Evolutionary conservation across 2,329 filamentous ascomycete species (phyloP), one percentile per base, ranked within the genome.

Genomic region (Atkinsonella texensis): DNA sequence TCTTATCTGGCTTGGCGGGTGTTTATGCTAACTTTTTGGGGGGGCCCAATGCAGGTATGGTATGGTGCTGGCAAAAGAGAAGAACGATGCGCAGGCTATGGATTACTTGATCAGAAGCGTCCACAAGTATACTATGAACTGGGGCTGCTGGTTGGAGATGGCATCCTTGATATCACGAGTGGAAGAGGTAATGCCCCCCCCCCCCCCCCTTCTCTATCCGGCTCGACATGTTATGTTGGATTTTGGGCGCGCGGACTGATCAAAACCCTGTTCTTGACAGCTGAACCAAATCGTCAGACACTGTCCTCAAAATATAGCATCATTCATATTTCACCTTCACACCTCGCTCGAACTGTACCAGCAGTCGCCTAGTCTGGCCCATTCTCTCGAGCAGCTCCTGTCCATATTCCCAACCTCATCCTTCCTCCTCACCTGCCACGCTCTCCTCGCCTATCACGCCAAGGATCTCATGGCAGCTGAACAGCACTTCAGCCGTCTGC

Each of bases 91-190:
- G 44, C 77, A 86, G 54, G 93, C 93, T 1, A 83, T 91, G 67
- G 81, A 86, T 56, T 95, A 87, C 77, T 76, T 98, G n/a, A 74
- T 96, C 49, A 79, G 82, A 56, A 95, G 90, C 62, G 87, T 96
- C 10, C 87, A 94, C 64, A 72, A 89, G 41, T 95, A 89, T 61
- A 87, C 89, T 1, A 95, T 90, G 79, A 95, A 97, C 63, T 98
- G 93, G 93, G 89, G 89, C 8, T 90, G 89, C 55, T 98, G 93
- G 93, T 78, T 93, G 53, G 93, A 98, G 69, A 80, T 98, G 66
- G 87, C 87, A 4, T 83, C 83, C 40, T 74, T 97, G 28, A 80
- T 95, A 54, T 80, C 81, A 38, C 83, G 85, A 35, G 77, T 85
- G 9, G 89, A 96, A 66, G 88, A 95, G 68, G 85, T 93, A 68